phyloP scores from a whole-genome alignment of 306 rosid genomes.

The Pyrus pyrifolia region DNA sequence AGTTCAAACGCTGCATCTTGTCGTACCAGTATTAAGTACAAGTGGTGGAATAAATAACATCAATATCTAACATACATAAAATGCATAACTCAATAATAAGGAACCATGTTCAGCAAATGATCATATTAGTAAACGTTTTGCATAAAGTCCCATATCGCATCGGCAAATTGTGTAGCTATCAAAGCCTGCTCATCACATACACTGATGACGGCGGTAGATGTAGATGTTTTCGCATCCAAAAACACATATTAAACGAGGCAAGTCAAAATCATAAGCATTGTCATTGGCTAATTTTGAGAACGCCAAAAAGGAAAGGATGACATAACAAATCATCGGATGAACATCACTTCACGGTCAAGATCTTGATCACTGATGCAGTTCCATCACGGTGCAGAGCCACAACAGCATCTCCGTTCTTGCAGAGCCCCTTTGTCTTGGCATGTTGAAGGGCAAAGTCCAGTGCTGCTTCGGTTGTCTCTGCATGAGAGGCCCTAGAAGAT shows the following conservation, averaged over 20 bases:
- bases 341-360: conserved; percentile 85
- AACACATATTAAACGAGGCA: conserved; percentile 7
- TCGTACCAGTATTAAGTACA: too few relatives aligned
- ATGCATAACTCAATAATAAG: background rate
- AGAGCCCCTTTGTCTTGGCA: conserved; percentile 73
- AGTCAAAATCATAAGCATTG: background rate
- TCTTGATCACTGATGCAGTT: conserved; percentile 86
- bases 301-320: background rate
- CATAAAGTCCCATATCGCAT: background rate
- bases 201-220: background rate
- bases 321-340: background rate
- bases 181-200: background rate
- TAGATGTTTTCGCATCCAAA: conserved; percentile 6
- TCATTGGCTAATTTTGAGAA: background rate
- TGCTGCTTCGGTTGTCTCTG: conserved; percentile 89
- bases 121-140: background rate
- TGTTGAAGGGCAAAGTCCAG: conserved; percentile 68
- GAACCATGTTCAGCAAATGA: background rate
- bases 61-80: too few relatives aligned
- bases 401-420: conserved; percentile 80
- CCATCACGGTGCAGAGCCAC: conserved; percentile 94
- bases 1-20: too few relatives aligned
- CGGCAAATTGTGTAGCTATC: background rate
- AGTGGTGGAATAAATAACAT: too few relatives aligned
- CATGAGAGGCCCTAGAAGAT: conserved; percentile 87